Evolutionary conservation across 495 filamentous ascomycete species (phyloP).

Genomic region (Xeromyces bisporus): DNA sequence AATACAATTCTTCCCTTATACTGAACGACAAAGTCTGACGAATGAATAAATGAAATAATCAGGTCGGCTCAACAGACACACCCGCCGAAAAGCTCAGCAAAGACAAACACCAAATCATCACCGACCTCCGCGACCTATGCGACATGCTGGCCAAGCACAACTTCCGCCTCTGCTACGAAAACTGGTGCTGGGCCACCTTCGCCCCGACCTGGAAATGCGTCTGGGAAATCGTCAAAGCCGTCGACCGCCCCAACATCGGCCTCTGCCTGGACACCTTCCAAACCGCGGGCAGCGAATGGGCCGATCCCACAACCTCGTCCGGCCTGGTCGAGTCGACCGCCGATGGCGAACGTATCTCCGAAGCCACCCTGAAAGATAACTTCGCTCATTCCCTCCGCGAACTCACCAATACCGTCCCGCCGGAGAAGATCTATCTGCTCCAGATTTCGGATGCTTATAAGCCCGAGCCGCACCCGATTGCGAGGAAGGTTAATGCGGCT

Average conservation of each 20-base stretch:
- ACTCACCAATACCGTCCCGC: slow-evolving; percentile 38
- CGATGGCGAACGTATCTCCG: slow-evolving; percentile 19
- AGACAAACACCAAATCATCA: slow-evolving; percentile 31
- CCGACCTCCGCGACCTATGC: slow-evolving; percentile 45
- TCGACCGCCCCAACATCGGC: slow-evolving; percentile 49
- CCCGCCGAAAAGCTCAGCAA: slow-evolving; percentile 32
- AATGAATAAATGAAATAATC: not conserved
- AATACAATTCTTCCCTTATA: no score
- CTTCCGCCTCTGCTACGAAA: slow-evolving; percentile 58
- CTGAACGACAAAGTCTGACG: no score
- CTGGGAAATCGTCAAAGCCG: slow-evolving; percentile 46
- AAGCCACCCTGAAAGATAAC: slow-evolving; percentile 26
- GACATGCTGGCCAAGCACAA: slow-evolving; percentile 41
- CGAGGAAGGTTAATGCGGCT: slow-evolving; percentile 21
- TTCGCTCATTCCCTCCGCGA: slow-evolving; percentile 38
- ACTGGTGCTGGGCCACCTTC: slow-evolving; percentile 70
- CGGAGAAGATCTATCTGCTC: slow-evolving; percentile 58
- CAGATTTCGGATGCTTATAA: slow-evolving; percentile 72
- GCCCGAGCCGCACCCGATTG: slow-evolving; percentile 31
- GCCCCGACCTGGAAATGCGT: slow-evolving; percentile 51
- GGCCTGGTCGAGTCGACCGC: no score
- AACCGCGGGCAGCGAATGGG: slow-evolving; percentile 58
- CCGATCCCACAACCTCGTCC: slow-evolving; percentile 49
- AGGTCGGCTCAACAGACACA: slow-evolving; percentile 57
- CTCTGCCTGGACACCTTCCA: slow-evolving; percentile 77